Conservation (phyloP, 768 basidiomycete genomes). For the Pleurotus giganteus region DNA sequence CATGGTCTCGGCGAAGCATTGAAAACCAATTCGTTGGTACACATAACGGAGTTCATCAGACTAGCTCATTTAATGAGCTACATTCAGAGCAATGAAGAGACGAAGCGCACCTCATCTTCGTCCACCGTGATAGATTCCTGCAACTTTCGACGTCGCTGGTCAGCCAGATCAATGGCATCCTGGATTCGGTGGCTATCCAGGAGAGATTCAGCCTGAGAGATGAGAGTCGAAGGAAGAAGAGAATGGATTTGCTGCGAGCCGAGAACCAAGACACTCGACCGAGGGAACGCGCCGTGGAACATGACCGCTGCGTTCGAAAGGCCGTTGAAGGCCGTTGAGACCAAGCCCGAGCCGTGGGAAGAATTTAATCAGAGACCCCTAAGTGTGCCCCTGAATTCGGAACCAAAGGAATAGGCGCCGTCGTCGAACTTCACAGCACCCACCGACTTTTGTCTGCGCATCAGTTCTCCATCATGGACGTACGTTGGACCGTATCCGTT, state of each 20-base stretch:
- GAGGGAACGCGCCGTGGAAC: constrained; percentile 47
- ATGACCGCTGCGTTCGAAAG: neutral
- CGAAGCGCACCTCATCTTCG: constrained; percentile 48
- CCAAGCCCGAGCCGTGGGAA: too few relatives aligned
- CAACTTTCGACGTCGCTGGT: constrained; percentile 56
- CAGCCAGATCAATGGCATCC: constrained; percentile 62
- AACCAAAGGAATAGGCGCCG: too few relatives aligned
- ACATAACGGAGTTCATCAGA: constrained; percentile 74
- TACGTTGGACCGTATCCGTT: too few relatives aligned
- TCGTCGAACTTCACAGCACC: too few relatives aligned
- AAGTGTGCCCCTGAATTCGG: too few relatives aligned
- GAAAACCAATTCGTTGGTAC: constrained; percentile 80
- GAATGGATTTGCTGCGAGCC: constrained; percentile 59
- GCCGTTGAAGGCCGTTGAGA: too few relatives aligned
- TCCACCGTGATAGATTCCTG: constrained; percentile 51
- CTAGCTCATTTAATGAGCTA: constrained; percentile 22
- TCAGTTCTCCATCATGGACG: too few relatives aligned
- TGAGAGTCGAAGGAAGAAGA: constrained; percentile 67
- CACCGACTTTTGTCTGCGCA: too few relatives aligned
- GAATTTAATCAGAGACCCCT: too few relatives aligned
- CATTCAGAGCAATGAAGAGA: too few relatives aligned
- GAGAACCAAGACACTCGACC: constrained; percentile 66
- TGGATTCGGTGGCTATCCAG: constrained; percentile 62
- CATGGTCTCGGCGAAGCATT: constrained; percentile 72
- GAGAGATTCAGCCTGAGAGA: constrained; percentile 69